A percentile compares a stretch with the other conserved stretches of the same genome.
These are phyloP conservation scores for Cutaneotrichosporon sp. DNA, from an alignment of 1,284 basidiomycete genomes.

Conservation along the genomic window DNA sequence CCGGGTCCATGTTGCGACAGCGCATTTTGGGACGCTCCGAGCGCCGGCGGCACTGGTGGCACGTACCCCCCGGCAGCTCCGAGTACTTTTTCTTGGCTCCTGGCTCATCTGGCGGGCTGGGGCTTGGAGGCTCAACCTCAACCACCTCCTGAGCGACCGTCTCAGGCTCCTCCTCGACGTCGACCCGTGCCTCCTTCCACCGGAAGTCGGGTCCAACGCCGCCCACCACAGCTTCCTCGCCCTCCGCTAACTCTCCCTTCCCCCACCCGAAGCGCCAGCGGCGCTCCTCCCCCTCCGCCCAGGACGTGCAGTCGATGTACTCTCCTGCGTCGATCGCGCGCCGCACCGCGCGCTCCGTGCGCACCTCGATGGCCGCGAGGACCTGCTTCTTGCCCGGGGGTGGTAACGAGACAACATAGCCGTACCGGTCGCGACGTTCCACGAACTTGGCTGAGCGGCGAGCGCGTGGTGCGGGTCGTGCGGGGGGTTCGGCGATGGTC, in stretches of 20 bases:
- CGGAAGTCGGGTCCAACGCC: slow-evolving; percentile 29
- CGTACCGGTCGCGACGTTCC: slow-evolving; percentile 29
- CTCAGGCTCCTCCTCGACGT: not conserved
- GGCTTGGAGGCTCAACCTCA: too few relatives aligned
- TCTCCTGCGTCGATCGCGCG: slow-evolving; percentile 34
- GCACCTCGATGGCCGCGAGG: slow-evolving; percentile 45
- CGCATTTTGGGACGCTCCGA: slow-evolving; percentile 48
- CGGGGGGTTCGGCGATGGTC: not conserved
- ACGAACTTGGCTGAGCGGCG: not conserved
- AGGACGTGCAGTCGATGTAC: slow-evolving; percentile 33
- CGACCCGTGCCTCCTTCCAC: slow-evolving; percentile 7
- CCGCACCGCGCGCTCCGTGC: slow-evolving; percentile 25
- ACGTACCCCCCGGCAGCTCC: slow-evolving; percentile 35
- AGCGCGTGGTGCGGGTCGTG: not conserved
- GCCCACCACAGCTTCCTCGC: slow-evolving; percentile 26
- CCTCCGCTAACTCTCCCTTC: slow-evolving; percentile 19
- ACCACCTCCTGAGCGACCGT: not conserved
- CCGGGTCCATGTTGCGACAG: slow-evolving; percentile 42
- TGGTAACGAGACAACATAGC: slow-evolving; percentile 36
- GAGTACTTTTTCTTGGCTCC: slow-evolving; percentile 8
- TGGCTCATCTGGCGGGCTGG: not conserved
- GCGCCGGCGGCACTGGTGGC: slow-evolving; percentile 50
- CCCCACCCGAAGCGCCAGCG: slow-evolving; percentile 40
- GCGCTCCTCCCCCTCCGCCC: slow-evolving; percentile 34
- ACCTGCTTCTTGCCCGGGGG: slow-evolving; percentile 30